These are phyloP conservation scores for Aspergillus phoenicis DNA, from an alignment of 2,329 filamentous ascomycete species.

Conservation along the genomic window DNA sequence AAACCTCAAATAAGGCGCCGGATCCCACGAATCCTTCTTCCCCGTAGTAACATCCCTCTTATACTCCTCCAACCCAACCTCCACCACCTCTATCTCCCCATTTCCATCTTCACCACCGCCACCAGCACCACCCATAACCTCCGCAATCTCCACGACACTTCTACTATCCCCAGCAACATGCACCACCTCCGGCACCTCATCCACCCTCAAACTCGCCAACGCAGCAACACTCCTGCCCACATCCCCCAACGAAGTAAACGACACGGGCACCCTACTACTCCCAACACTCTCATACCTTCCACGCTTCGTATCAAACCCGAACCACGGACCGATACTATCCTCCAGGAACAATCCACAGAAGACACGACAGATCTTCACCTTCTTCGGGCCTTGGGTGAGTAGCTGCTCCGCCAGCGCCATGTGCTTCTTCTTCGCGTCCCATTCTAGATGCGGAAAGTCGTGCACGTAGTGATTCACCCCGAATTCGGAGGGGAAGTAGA, in stretches of 20 bases:
- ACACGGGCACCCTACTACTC: conserved; percentile 19
- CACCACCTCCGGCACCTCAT: conserved; percentile 29
- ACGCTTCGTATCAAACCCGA: conserved; percentile 33
- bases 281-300: conserved; percentile 36
- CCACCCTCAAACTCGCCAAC: conserved; percentile 22
- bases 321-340: conserved; percentile 39
- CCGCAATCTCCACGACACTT: conserved; percentile 27
- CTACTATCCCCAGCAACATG: conserved; percentile 33
- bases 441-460: conserved; percentile 39
- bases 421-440: conserved; percentile 38
- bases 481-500: conserved; percentile 44
- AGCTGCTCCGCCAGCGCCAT: conserved; percentile 23
- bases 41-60: conserved; percentile 24
- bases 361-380: conserved; percentile 33
- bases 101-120: conserved; percentile 10
- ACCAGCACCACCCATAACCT: conserved; percentile 30
- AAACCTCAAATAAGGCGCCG: conserved; percentile 35
- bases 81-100: conserved; percentile 24
- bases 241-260: conserved; percentile 37
- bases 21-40: conserved; percentile 23
- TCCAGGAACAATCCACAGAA: conserved; percentile 39
- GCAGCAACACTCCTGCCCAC: conserved; percentile 34
- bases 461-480: conserved; percentile 43
- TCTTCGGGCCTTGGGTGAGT: neutral
- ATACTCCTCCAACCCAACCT: conserved; percentile 28